A percentile compares a stretch with the other conserved stretches of the same genome.
phyloP scores from a whole-genome alignment of 129 eudicot genomes.

The Scalesia atractyloides region DNA sequence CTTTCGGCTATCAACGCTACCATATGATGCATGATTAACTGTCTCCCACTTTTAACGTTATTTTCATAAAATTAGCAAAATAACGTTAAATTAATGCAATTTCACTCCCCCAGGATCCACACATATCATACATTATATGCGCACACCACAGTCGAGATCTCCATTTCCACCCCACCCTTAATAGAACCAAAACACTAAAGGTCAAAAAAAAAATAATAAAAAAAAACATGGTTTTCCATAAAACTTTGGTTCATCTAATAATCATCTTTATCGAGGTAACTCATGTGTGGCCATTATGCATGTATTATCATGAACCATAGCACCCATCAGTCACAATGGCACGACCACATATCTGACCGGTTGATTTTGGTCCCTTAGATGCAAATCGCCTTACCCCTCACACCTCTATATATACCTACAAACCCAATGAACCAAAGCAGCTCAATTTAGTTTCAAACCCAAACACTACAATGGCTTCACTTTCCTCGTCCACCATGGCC shows the following conservation, averaged over 20 bases:
- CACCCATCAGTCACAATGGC: conserved; percentile 29
- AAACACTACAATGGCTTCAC: conserved; percentile 30
- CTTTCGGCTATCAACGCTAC: too few species aligned
- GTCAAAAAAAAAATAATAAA: too few species aligned
- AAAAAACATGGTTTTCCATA: not conserved
- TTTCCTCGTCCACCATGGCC: conserved; percentile 30
- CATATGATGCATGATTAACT: too few species aligned
- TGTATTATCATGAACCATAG: conserved; percentile 24
- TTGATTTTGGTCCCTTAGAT: conserved; percentile 24
- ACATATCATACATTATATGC: too few species aligned
- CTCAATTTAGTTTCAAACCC: not conserved
- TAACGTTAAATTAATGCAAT: too few species aligned
- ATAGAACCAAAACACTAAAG: too few species aligned
- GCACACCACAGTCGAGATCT: too few species aligned
- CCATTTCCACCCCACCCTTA: too few species aligned
- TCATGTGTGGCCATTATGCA: conserved; percentile 27
- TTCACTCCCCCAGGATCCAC: too few species aligned
- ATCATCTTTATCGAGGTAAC: conserved; percentile 5
- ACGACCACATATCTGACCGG: not conserved
- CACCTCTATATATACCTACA: conserved; percentile 25
- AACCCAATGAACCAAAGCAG: not conserved
- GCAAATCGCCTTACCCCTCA: not conserved
- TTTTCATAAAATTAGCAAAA: too few species aligned
- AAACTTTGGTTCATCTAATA: conserved; percentile 18
- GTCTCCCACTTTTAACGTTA: too few species aligned